Evolutionary conservation across 1,284 basidiomycete species (phyloP).

Genomic region (Naganishia sp.): DNA sequence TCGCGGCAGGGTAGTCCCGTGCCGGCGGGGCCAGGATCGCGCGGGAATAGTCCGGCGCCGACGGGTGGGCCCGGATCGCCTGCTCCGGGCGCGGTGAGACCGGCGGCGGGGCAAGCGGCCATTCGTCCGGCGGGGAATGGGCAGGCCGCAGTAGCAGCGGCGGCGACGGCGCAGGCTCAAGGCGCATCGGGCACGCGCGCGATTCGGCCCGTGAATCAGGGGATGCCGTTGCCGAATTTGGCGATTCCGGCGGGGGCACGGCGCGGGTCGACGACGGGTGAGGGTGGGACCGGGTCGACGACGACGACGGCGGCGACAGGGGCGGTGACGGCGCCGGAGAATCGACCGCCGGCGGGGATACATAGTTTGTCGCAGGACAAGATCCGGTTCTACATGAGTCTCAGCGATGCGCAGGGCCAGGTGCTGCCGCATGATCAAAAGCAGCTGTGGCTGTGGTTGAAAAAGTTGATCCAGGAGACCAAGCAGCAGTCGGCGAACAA

Average conservation of each 20-base stretch:
- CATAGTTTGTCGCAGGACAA: slow-evolving; percentile 25
- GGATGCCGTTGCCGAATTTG: slow-evolving; percentile 22
- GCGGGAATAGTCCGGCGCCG: slow-evolving; percentile 19
- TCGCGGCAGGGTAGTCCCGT: slow-evolving; percentile 20
- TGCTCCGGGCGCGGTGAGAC: neutral
- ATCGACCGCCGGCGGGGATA: slow-evolving; percentile 12
- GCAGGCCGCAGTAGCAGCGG: neutral
- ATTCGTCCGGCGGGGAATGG: neutral
- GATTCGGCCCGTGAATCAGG: slow-evolving; percentile 17
- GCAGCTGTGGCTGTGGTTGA: slow-evolving; percentile 27
- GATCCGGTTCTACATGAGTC: slow-evolving; percentile 25
- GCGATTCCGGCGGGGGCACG: slow-evolving; percentile 20
- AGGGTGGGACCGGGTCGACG: neutral
- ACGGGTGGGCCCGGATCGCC: slow-evolving; percentile 21
- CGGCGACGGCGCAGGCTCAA: no score
- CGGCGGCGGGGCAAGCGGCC: neutral
- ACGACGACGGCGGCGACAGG: neutral
- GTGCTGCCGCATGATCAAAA: slow-evolving; percentile 26
- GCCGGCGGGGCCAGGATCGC: slow-evolving; percentile 6
- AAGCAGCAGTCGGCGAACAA: slow-evolving; percentile 27
- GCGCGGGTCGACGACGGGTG: slow-evolving; percentile 4
- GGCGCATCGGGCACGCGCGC: slow-evolving; percentile 14
- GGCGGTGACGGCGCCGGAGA: neutral
- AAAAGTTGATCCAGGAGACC: slow-evolving; percentile 24
- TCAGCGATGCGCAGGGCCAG: slow-evolving; percentile 24